Evolutionary conservation across 495 filamentous ascomycete species (phyloP), one percentile per base, ranked within the genome.

Genomic region (Pseudomonodictys pantanalensis): DNA sequence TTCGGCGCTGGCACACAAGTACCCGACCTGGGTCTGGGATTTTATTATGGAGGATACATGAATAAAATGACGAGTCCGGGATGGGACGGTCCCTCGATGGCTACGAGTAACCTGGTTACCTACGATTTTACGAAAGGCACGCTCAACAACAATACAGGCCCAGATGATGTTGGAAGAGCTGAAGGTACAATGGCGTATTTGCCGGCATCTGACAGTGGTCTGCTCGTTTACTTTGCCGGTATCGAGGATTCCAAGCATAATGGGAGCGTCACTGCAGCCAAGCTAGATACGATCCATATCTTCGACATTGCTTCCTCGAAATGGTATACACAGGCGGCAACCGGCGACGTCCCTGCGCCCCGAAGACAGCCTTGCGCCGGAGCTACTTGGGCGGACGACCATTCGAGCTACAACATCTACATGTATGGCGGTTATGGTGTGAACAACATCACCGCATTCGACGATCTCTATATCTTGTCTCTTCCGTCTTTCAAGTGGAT

Each of bases 391-490:
- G 72, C 82, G 0, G 56, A 70, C n/a, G 82, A 84, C 63, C 70
- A 75, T 38, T 81, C 80, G 15, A 80, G 68, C 5, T 75, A 78
- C 55, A 83, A 83, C 57, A 81, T 84, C 15, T 81, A 82, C 52
- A 70, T 81, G 10, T 81, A 78, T 64, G 80, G 79, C 43, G 80
- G 80, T 9, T 71, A 71, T 25, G 73, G 74, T 26, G 71, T 77
- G 38, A 65, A 70, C 64, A 70, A 78, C 47, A 65, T 64, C 6
- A 64, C 70, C 20, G 79, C 76, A 9, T 81, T 73, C 59, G 80
- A 82, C 59, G 81, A 85, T 68, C 73, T 81, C 15, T 84, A 80
- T 56, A 78, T 83, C 42, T 73, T 85, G 17, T 73, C 75, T 46
- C 66, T 85, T 4, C 83, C 83, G 11, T 71, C 70, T 0, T 73